phyloP scores from a whole-genome alignment of 1,284 basidiomycete genomes.

The Rhodotorula sp. region DNA sequence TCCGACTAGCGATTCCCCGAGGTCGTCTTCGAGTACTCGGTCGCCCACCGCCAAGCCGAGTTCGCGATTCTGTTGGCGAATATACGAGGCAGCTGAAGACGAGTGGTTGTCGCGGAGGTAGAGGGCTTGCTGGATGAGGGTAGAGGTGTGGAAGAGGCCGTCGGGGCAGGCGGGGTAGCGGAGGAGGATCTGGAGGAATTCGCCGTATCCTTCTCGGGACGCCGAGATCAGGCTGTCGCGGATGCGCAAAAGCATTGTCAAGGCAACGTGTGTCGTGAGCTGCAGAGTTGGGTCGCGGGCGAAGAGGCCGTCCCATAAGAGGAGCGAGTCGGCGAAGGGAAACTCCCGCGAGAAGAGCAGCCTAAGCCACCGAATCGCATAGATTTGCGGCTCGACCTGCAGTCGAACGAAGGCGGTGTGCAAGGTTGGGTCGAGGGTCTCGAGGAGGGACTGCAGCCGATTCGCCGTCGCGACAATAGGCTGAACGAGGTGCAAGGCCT shows the following conservation, averaged over 20 bases:
- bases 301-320: conserved; percentile 87
- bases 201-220: conserved; percentile 58
- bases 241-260: conserved; percentile 88
- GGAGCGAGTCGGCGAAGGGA: conserved; percentile 66
- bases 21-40: conserved; percentile 5
- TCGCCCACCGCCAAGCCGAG: conserved; percentile 15
- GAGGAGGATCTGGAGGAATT: conserved; percentile 73
- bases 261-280: conserved; percentile 76
- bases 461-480: conserved; percentile 80
- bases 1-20: neutral
- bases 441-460: conserved; percentile 70
- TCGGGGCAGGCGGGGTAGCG: conserved; percentile 65
- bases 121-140: conserved; percentile 78
- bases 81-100: conserved; percentile 16
- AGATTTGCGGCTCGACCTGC: conserved; percentile 89
- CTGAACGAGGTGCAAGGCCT: conserved; percentile 59
- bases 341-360: conserved; percentile 88
- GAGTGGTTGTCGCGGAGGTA: conserved; percentile 62
- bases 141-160: conserved; percentile 49
- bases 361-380: conserved; percentile 91
- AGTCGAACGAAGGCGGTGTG: conserved; percentile 70
- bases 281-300: conserved; percentile 70
- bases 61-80: conserved; percentile 35
- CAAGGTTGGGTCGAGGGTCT: conserved; percentile 76
- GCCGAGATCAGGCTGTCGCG: conserved; percentile 79